Percentiles rank a stretch among this genome's conserved stretches.
Conservation (phyloP, 1,139 yeast genomes). For the Wickerhamomyces sp. region DNA sequence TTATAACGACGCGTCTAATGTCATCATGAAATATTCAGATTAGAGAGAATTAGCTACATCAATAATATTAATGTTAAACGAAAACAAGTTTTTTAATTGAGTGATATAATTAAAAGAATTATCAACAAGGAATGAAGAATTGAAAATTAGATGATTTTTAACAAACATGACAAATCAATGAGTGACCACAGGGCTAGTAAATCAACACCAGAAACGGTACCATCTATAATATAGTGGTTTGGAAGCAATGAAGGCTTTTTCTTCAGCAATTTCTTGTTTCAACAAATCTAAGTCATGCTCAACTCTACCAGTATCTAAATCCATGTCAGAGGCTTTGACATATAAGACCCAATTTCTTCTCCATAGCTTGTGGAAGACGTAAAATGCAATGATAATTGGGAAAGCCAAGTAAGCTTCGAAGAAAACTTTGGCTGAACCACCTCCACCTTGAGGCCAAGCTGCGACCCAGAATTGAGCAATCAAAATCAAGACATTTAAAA, state of each 20-base stretch:
- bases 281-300: conserved; percentile 42
- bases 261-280: conserved; percentile 42
- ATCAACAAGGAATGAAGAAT: too few species aligned
- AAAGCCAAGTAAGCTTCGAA: conserved; percentile 57
- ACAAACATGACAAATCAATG: neutral
- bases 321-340: conserved; percentile 36
- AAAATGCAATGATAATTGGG: conserved; percentile 42
- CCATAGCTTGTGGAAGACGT: conserved; percentile 38
- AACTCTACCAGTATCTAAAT: conserved; percentile 46
- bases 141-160: neutral
- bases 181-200: too few species aligned
- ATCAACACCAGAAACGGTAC: conserved; percentile 44
- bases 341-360: conserved; percentile 32
- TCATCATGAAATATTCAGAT: too few species aligned
- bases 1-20: too few species aligned
- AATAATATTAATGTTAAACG: too few species aligned
- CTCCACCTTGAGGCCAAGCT: conserved; percentile 57
- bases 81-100: too few species aligned
- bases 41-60: too few species aligned
- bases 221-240: conserved; percentile 32
- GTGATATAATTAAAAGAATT: too few species aligned
- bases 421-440: conserved; percentile 47
- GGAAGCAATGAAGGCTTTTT: conserved; percentile 32
- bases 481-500: conserved; percentile 44
- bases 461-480: conserved; percentile 67